Base-by-base conservation (phyloP, 805 yeast genomes). In the Yarrowia phangngaensis region DNA sequence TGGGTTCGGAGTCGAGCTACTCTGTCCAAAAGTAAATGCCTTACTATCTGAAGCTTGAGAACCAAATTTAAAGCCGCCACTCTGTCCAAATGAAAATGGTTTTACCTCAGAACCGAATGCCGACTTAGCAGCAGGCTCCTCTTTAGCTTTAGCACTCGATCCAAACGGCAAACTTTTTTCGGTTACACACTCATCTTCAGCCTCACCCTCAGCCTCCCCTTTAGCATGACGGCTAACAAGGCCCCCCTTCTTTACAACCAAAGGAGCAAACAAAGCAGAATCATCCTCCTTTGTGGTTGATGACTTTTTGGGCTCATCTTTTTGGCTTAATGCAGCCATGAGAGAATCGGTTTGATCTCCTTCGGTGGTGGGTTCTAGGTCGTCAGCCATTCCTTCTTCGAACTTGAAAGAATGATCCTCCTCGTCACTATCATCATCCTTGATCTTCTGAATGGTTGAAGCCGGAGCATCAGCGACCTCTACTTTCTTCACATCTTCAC, bases 221-320 rank as follows among this genome's bases (percentile, higher is more conserved):
- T 46, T 55, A 3, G 49, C 45, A 13, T 43, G 46, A 11, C 46
- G 30, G 8, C 46, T 24, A n/a, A 19, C 28, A 31, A 15, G 48
- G 28, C 12, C 43, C 28, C 34, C 45, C 52, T 14, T 50, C 32
- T 3, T 33, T 41, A 12, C 20, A 11, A 11, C 32, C 15, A 20
- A 40, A 36, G 29, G 19, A 20, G 15, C 24, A 11, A 24, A 23
- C 15, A 23, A 11, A 17, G 27, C 45, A 17, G 45, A 26, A 8
- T 38, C 45, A 17, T 19, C 45, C 5, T 27, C 17, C 31, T 26
- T 19, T 19, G 9, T 14, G 9, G 23, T n/a, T n/a, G n/a, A n/a
- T n/a, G n/a, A 8, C 24, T 7, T 9, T 7, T 23, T 31, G 6
- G 32, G 32, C 23, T 27, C 30, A n/a, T 19, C 45, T 17, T 12